Percentiles rank a stretch among this genome's conserved stretches.
Evolutionary conservation across 1,284 basidiomycete genomes (phyloP).

Genomic region (Thelephora terrestris): DNA sequence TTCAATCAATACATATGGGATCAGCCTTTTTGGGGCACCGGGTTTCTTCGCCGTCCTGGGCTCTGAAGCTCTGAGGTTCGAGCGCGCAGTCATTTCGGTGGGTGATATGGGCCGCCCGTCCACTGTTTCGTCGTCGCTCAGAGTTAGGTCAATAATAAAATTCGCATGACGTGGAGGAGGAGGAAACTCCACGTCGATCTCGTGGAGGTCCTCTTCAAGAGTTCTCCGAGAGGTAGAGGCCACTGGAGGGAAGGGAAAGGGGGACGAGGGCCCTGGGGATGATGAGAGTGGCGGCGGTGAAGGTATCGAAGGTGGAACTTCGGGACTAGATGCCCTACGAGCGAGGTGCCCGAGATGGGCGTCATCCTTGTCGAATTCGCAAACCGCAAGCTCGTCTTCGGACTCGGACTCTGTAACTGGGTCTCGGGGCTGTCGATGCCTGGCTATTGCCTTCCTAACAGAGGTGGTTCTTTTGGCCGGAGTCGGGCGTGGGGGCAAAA

Average conservation of each 20-base stretch:
- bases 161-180: not conserved
- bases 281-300: not conserved
- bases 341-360: not conserved
- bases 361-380: slow-evolving; percentile 28
- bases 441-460: too few species aligned
- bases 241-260: slow-evolving; percentile 1
- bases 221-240: slow-evolving; percentile 10
- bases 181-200: not conserved
- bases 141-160: too few species aligned
- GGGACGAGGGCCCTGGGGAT: not conserved
- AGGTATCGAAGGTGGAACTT: not conserved
- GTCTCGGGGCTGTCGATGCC: slow-evolving; percentile 1
- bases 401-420: slow-evolving; percentile 21
- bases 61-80: too few species aligned
- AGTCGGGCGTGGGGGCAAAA: slow-evolving; percentile 4
- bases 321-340: slow-evolving; percentile 13
- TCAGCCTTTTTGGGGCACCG: too few species aligned
- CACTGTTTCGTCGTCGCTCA: too few species aligned
- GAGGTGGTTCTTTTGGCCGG: too few species aligned
- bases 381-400: slow-evolving; percentile 36
- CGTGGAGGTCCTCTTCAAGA: slow-evolving; percentile 1
- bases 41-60: too few species aligned
- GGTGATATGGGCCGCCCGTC: too few species aligned
- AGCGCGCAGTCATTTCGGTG: too few species aligned
- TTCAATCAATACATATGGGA: too few species aligned